Conservation (phyloP, 352 stramenopile species). For the Pythium periplocum region DNA sequence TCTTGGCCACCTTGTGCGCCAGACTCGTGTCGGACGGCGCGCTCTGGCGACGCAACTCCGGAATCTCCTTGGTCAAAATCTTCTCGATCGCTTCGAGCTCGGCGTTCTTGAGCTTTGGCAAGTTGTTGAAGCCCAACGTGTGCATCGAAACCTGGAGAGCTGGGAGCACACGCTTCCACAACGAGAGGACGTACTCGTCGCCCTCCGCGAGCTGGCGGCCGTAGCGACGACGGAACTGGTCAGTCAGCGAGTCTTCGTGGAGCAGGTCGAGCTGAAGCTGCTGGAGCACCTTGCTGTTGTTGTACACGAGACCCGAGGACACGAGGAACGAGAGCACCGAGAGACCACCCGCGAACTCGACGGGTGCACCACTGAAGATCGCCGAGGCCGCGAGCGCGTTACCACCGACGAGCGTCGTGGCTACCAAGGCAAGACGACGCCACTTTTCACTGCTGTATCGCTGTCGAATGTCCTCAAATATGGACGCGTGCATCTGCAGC, state of each 20-base stretch:
- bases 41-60: constrained; percentile 81
- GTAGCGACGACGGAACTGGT: constrained; percentile 93
- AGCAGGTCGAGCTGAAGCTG: constrained; percentile 86
- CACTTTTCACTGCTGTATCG: constrained; percentile 78
- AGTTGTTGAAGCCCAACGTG: constrained; percentile 77
- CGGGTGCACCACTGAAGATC: constrained; percentile 69
- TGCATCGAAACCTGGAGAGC: constrained; percentile 80
- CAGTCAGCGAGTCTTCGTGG: constrained; percentile 82
- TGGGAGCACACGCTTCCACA: constrained; percentile 91
- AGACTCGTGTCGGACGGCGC: constrained; percentile 74
- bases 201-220: constrained; percentile 93
- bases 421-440: constrained; percentile 63
- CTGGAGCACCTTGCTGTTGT: constrained; percentile 84
- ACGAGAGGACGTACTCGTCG: constrained; percentile 95
- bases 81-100: constrained; percentile 87
- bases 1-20: constrained; percentile 82
- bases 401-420: constrained; percentile 54
- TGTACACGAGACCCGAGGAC: constrained; percentile 85
- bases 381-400: constrained; percentile 71
- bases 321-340: constrained; percentile 73
- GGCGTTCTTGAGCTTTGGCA: constrained; percentile 79
- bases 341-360: constrained; percentile 80
- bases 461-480: constrained; percentile 80
- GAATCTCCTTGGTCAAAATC: constrained; percentile 88
- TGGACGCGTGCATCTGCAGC: constrained; percentile 94